Evolutionary conservation across 140 eudicot species (phyloP).

Genomic region (Ambrosia hybrid): DNA sequence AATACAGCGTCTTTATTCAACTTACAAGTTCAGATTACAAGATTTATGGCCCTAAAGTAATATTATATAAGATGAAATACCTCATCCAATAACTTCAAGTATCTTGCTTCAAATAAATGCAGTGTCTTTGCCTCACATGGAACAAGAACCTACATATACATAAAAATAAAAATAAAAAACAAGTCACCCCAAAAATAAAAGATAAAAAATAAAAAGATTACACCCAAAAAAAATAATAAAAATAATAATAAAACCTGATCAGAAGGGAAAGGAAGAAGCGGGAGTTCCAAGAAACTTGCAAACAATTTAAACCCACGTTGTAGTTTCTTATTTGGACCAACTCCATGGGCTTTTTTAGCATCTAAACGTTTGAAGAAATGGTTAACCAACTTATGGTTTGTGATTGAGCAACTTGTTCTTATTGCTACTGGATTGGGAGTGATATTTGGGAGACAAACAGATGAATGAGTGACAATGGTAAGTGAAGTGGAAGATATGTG

Average conservation of each 20-base stretch:
- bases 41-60: not conserved
- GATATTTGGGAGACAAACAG: conserved; percentile 19
- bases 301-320: conserved; percentile 22
- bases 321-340: conserved; percentile 14
- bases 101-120: conserved; percentile 80
- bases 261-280: conserved; percentile 76
- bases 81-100: conserved; percentile 67
- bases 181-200: no score
- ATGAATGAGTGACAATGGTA: conserved; percentile 6
- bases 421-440: not conserved
- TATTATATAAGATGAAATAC: conserved; percentile 25
- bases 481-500: conserved; percentile 18
- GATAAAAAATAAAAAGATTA: no score
- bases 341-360: not conserved
- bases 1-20: no score
- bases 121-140: conserved; percentile 69
- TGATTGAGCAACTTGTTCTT: conserved; percentile 22
- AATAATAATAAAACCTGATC: conserved; percentile 42
- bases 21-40: no score
- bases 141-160: conserved; percentile 54
- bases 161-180: not conserved
- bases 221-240: no score
- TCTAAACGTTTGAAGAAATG: not conserved
- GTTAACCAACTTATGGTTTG: conserved; percentile 14
- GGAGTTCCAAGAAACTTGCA: conserved; percentile 51